These are phyloP conservation scores for Coemansia nantahalensis DNA, from an alignment of 192 early-diverging fungal species.

Conservation along the genomic window DNA sequence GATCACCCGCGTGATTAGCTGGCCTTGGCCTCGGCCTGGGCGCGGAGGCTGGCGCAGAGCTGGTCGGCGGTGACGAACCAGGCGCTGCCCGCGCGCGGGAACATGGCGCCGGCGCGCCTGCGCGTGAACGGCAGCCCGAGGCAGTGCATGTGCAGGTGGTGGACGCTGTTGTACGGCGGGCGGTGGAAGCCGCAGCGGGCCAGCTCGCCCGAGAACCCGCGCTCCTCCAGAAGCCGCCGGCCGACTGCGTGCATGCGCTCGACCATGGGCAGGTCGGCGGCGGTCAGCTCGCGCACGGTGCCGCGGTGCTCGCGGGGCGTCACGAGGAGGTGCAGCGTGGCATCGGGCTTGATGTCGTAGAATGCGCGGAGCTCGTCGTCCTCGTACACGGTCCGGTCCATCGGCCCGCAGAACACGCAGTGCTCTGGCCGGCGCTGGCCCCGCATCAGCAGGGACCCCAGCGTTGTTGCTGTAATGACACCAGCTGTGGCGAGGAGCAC, in stretches of 20 bases:
- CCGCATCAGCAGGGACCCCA: slow-evolving; percentile 28
- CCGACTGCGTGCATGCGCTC: slow-evolving; percentile 37
- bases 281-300: slow-evolving; percentile 35
- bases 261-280: slow-evolving; percentile 30
- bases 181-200: slow-evolving; percentile 49
- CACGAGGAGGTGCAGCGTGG: slow-evolving; percentile 37
- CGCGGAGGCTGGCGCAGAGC: slow-evolving; percentile 15
- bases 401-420: slow-evolving; percentile 44
- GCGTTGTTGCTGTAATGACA: slow-evolving; percentile 6
- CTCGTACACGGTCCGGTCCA: slow-evolving; percentile 37
- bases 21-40: too few relatives aligned
- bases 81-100: slow-evolving; percentile 15
- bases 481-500: slow-evolving; percentile 4
- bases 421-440: slow-evolving; percentile 32
- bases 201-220: slow-evolving; percentile 22
- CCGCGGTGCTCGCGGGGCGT: slow-evolving; percentile 41
- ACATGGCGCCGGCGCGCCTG: slow-evolving; percentile 27
- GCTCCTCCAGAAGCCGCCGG: slow-evolving; percentile 21
- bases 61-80: slow-evolving; percentile 28
- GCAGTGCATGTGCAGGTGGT: slow-evolving; percentile 54
- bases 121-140: slow-evolving; percentile 46
- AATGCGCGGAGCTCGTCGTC: slow-evolving; percentile 37
- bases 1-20: too few relatives aligned
- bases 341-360: slow-evolving; percentile 49
- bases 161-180: slow-evolving; percentile 49